Percentiles rank a stretch among this genome's conserved stretches.
These are phyloP conservation scores for Silene noctiflora DNA, from an alignment of 179 eudicot species.

Conservation along the genomic window DNA sequence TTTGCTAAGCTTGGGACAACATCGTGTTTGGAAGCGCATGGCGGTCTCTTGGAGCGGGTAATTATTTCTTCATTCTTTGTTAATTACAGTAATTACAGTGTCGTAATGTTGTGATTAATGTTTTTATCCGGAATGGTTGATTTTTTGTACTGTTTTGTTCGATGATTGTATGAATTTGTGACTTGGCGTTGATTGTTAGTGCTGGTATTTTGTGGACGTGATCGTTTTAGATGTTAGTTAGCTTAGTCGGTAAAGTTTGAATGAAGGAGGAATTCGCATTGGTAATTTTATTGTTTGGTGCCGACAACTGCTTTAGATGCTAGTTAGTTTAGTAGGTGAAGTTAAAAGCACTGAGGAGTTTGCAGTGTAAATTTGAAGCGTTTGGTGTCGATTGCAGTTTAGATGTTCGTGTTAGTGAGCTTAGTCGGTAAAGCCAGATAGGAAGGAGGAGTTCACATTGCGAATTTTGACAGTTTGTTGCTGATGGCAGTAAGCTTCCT, in stretches of 20 bases:
- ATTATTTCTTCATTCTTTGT: neutral
- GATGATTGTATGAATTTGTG: neutral
- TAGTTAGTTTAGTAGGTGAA: neutral
- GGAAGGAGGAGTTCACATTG: neutral
- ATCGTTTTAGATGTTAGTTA: neutral
- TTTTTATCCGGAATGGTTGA: neutral
- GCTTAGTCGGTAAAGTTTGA: neutral
- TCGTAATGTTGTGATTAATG: neutral
- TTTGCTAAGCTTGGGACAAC: slow-evolving; percentile 78
- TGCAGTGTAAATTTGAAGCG: too few species aligned
- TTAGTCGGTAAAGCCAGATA: neutral
- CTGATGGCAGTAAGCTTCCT: too few species aligned
- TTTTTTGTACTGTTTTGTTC: neutral
- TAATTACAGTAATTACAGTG: neutral
- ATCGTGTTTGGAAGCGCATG: slow-evolving; percentile 92
- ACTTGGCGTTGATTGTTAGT: neutral
- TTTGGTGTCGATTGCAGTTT: neutral
- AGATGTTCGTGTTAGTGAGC: neutral
- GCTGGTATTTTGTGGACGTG: neutral
- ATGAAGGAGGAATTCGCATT: neutral
- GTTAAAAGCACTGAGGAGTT: too few species aligned
- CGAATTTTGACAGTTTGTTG: neutral
- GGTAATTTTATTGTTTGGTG: neutral
- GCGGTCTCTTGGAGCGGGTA: slow-evolving; percentile 95
- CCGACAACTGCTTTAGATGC: neutral